Percentiles rank a stretch among this genome's conserved stretches.
phyloP scores from a whole-genome alignment of 805 yeast genomes.

The Barnettozyma siamensis region DNA sequence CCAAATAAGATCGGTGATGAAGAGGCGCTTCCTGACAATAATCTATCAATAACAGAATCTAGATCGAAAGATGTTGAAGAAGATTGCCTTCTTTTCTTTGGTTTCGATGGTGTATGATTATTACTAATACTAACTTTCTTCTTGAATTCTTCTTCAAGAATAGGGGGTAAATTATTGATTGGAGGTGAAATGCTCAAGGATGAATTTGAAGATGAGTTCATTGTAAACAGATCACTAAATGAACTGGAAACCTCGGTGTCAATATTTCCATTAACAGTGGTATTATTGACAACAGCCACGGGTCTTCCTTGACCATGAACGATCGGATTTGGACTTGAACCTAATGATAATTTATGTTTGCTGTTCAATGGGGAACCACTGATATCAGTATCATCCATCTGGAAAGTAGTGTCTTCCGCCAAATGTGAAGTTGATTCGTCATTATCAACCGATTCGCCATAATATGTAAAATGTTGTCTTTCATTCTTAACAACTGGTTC shows the following conservation, averaged over 20 bases:
- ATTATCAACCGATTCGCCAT: slow-evolving; percentile 19
- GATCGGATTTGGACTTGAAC: background rate
- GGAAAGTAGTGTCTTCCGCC: no score
- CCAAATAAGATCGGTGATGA: slow-evolving; percentile 13
- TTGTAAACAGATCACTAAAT: slow-evolving; percentile 24
- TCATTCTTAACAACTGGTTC: slow-evolving; percentile 12
- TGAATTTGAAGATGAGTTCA: slow-evolving; percentile 16
- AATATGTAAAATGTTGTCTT: slow-evolving; percentile 14
- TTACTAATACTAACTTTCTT: background rate
- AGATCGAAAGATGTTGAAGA: slow-evolving; percentile 35
- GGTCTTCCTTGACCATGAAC: background rate
- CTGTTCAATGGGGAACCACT: background rate
- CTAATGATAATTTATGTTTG: background rate
- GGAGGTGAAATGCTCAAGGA: slow-evolving; percentile 24
- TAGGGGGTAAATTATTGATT: slow-evolving; percentile 18
- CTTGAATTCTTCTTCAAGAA: slow-evolving; percentile 17
- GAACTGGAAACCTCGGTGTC: slow-evolving; percentile 23
- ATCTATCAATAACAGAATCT: slow-evolving; percentile 57
- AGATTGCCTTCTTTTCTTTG: background rate
- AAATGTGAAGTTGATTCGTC: slow-evolving; percentile 30
- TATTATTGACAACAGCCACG: slow-evolving; percentile 1
- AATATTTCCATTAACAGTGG: slow-evolving; percentile 7
- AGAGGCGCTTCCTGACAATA: slow-evolving; percentile 32
- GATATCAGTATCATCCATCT: no score
- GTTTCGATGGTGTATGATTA: background rate